phyloP scores from a whole-genome alignment of 805 yeast species.

The Candida manassasensis region DNA sequence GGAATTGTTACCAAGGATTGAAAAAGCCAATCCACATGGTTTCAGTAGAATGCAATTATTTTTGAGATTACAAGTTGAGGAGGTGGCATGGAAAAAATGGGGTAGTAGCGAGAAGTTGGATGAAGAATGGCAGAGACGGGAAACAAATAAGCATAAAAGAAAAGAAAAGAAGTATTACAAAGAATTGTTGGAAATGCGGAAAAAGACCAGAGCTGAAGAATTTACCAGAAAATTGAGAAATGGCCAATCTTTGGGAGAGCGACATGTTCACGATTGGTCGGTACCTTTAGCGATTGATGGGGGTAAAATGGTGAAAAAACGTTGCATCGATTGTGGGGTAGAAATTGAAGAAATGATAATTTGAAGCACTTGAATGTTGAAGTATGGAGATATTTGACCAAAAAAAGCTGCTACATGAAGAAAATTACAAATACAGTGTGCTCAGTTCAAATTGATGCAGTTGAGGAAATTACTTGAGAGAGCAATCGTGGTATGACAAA shows the following conservation, averaged over 20 bases:
- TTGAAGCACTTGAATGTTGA: too few species aligned
- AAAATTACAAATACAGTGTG: too few species aligned
- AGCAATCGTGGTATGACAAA: too few species aligned
- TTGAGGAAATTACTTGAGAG: too few species aligned
- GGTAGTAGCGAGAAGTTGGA: slow-evolving; percentile 85
- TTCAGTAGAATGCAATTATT: slow-evolving; percentile 91
- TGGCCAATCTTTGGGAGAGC: slow-evolving; percentile 47
- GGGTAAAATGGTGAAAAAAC: slow-evolving; percentile 40
- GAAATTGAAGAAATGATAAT: slow-evolving; percentile 73
- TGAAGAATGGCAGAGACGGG: slow-evolving; percentile 86
- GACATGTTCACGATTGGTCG: slow-evolving; percentile 76
- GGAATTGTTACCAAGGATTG: slow-evolving; percentile 65
- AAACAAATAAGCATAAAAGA: slow-evolving; percentile 62
- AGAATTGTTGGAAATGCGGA: slow-evolving; percentile 82
- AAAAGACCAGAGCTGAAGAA: slow-evolving; percentile 88
- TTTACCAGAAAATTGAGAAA: slow-evolving; percentile 66
- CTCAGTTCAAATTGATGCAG: too few species aligned
- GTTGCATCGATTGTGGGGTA: slow-evolving; percentile 79
- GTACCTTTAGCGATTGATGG: slow-evolving; percentile 40
- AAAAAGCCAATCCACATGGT: slow-evolving; percentile 92
- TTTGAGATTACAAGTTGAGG: slow-evolving; percentile 88
- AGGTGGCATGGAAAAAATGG: slow-evolving; percentile 91
- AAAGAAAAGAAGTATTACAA: slow-evolving; percentile 74
- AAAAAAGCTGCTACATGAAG: too few species aligned
- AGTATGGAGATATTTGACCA: too few species aligned